Evolutionary conservation across 345 rosid genomes (phyloP).

Genomic region (Melaleuca quinquenervia): DNA sequence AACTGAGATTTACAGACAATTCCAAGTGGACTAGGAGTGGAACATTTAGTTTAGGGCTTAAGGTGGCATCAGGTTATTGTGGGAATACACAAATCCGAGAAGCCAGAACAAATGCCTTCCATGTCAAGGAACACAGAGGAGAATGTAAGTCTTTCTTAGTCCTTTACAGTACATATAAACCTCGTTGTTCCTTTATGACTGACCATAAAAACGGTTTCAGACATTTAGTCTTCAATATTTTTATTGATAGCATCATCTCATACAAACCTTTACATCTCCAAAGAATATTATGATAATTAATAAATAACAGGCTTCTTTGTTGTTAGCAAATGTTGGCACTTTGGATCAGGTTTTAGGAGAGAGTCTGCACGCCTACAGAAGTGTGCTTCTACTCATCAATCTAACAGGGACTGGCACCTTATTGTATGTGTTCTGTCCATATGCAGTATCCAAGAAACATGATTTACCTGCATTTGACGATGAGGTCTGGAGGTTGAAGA

Average conservation of each 20-base stretch:
- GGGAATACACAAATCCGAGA: constrained; percentile 71
- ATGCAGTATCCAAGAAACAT: constrained; percentile 66
- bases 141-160: constrained; percentile 38
- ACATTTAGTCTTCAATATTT: neutral
- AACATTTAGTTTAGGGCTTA: constrained; percentile 83
- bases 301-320: neutral
- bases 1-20: constrained; percentile 78
- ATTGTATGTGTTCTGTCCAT: neutral
- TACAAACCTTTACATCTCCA: too few relatives aligned
- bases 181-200: neutral
- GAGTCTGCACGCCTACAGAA: neutral
- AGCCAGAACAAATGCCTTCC: constrained; percentile 90
- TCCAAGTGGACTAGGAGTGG: constrained; percentile 96
- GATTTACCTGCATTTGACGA: constrained; percentile 67
- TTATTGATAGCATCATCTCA: neutral
- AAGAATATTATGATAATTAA: neutral
- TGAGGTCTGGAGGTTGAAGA: constrained; percentile 90
- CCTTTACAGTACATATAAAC: neutral
- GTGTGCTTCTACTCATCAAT: neutral
- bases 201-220: neutral
- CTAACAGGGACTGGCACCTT: neutral
- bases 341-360: neutral
- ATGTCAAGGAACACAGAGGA: constrained; percentile 92
- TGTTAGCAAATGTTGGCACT: neutral
- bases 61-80: constrained; percentile 50